Base-by-base conservation (phyloP, 768 basidiomycete species). In the Auricularia heimuer region DNA sequence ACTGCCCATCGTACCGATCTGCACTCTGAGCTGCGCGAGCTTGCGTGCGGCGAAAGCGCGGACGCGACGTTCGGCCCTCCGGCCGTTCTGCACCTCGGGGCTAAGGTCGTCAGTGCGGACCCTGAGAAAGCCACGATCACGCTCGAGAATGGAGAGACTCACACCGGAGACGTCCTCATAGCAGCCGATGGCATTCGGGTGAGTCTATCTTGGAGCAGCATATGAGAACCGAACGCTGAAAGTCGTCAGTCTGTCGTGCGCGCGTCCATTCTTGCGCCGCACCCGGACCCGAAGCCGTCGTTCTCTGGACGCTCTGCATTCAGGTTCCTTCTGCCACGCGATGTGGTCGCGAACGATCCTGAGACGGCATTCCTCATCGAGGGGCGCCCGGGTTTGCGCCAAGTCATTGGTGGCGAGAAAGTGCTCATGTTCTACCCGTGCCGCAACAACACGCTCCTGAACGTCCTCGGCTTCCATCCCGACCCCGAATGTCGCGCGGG, bases 141-240 rank as follows among this genome's bases (percentile, higher is more conserved):
- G 16, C 54, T 65, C 61, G 65, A 65, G 42, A 62, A 37, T 21
- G 65, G 65, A 18, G 61, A 62, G 45, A 65, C 61, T 21, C 36
- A 37, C 12, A 29, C 60, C 14, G 65, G 37, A 24, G 65, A 65
- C 2, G 51, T 65, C 16, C 36, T 65, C 60, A 65, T 65, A 18
- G 65, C 56, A 8, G 65, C 65, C 3, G 65, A 65, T 54, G 65
- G 65, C 4, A 65, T 65, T 35, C 56, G 56, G 29, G 56, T 60
- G 14, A 24, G 56, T 60, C 24, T 56, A 11, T 60, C 34, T 29
- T 29, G 3, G 11, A 12, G 24, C 33, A 54, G n/a, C 29, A 7
- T 54, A 18, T n/a, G 54, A 7, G 54, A 8, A 10, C 2, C 18
- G 54, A n/a, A 54, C 3, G 54, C 54, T 54, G 1, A 8, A 10